Evolutionary conservation across 495 filamentous ascomycete genomes (phyloP).

Genomic region (Aspergillus kassunensis): DNA sequence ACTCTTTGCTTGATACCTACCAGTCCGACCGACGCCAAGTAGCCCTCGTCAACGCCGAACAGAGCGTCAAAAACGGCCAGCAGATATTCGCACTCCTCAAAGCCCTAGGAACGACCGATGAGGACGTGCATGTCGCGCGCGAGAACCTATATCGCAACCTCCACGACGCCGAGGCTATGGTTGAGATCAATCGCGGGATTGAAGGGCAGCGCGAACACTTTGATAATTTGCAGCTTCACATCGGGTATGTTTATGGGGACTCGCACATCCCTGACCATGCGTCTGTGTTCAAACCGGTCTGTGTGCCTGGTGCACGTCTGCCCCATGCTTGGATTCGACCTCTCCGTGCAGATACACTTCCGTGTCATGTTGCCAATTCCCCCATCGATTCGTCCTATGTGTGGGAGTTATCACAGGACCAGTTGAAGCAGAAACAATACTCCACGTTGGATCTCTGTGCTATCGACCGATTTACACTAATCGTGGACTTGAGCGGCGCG

Average conservation of each 20-base stretch:
- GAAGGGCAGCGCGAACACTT: slow-evolving; percentile 36
- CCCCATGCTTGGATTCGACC: slow-evolving; percentile 30
- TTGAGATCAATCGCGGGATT: slow-evolving; percentile 25
- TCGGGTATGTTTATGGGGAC: slow-evolving; percentile 34
- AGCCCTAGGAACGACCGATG: slow-evolving; percentile 26
- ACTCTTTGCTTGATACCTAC: slow-evolving; percentile 23
- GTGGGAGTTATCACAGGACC: slow-evolving; percentile 15
- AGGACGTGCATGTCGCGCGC: slow-evolving; percentile 18
- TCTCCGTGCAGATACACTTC: neutral
- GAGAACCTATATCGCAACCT: slow-evolving; percentile 28
- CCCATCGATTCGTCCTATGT: slow-evolving; percentile 30
- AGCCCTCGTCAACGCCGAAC: slow-evolving; percentile 28
- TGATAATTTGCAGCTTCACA: slow-evolving; percentile 34
- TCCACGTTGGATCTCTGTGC: slow-evolving; percentile 32
- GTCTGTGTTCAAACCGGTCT: slow-evolving; percentile 21
- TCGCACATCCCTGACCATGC: slow-evolving; percentile 22
- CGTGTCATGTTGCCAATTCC: slow-evolving; percentile 6
- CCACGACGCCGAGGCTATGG: slow-evolving; percentile 16
- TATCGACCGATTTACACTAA: slow-evolving; percentile 25
- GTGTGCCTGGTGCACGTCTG: slow-evolving; percentile 26
- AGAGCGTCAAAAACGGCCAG: slow-evolving; percentile 36
- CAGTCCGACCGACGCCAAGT: slow-evolving; percentile 29
- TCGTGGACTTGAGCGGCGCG: slow-evolving; percentile 14
- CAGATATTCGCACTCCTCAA: slow-evolving; percentile 32
- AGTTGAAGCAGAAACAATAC: slow-evolving; percentile 20